Conservation (phyloP, 108 stramenopile species). For the Cylindrotheca closterium region DNA sequence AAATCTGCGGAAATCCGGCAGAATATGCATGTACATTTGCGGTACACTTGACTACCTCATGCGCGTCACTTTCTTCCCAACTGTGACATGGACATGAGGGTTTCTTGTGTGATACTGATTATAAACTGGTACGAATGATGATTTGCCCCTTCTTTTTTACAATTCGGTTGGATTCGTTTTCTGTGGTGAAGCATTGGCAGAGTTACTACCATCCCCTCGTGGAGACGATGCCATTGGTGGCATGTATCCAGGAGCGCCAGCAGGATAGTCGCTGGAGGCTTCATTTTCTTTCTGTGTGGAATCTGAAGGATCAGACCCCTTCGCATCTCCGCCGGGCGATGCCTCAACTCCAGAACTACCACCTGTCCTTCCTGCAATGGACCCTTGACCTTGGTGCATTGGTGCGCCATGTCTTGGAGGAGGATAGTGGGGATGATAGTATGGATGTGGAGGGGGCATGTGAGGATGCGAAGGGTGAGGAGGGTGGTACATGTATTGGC, state of each 20-base stretch:
- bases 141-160: not conserved
- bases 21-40: too few relatives aligned
- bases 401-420: conserved; percentile 25
- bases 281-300: too few relatives aligned
- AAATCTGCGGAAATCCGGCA: not conserved
- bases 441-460: conserved; percentile 57
- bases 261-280: not conserved
- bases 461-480: conserved; percentile 25
- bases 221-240: conserved; percentile 17
- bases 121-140: not conserved
- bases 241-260: conserved; percentile 14
- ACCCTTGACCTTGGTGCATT: conserved; percentile 18
- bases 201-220: not conserved
- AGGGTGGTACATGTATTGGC: conserved; percentile 45
- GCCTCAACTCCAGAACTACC: conserved; percentile 6
- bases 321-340: conserved; percentile 19
- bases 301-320: conserved; percentile 18
- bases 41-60: too few relatives aligned
- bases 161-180: not conserved
- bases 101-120: not conserved
- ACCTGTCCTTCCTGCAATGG: conserved; percentile 19
- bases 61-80: too few relatives aligned
- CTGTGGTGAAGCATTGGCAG: conserved; percentile 1
- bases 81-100: too few relatives aligned
- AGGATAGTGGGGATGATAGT: conserved; percentile 48